Evolutionary conservation across 192 early-diverging fungal genomes (phyloP).

Genomic region (Anaeromyces robustus): DNA sequence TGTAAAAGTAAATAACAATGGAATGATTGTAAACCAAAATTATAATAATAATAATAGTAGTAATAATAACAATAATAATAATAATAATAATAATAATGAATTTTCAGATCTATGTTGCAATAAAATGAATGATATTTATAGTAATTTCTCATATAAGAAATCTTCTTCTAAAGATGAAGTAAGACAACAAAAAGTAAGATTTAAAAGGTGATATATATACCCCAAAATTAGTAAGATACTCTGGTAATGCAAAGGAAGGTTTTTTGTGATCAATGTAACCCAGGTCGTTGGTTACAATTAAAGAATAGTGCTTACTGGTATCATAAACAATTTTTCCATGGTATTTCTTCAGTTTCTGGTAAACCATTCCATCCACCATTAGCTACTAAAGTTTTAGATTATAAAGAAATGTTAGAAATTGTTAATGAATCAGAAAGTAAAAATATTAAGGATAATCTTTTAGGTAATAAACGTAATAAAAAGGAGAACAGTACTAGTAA

Average conservation of each 20-base stretch:
- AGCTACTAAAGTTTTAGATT: constrained; percentile 13
- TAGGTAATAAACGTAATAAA: neutral
- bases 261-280: constrained; percentile 66
- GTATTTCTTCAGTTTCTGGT: constrained; percentile 72
- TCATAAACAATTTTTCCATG: constrained; percentile 76
- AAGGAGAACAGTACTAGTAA: neutral
- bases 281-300: constrained; percentile 73
- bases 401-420: neutral
- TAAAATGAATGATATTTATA: neutral
- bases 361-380: constrained; percentile 56
- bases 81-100: neutral
- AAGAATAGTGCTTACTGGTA: constrained; percentile 85
- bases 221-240: constrained; percentile 64
- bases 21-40: too few species aligned
- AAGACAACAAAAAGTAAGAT: constrained; percentile 45
- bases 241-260: constrained; percentile 61
- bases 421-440: constrained; percentile 8
- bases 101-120: neutral
- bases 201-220: constrained; percentile 62
- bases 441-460: constrained; percentile 9
- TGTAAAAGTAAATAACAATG: too few species aligned
- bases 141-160: neutral
- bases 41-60: too few species aligned
- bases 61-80: too few species aligned
- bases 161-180: neutral